Evolutionary conservation across 768 basidiomycete genomes (phyloP), one percentile per base, ranked within the genome.

Genomic region (Multifurca ochricompacta): DNA sequence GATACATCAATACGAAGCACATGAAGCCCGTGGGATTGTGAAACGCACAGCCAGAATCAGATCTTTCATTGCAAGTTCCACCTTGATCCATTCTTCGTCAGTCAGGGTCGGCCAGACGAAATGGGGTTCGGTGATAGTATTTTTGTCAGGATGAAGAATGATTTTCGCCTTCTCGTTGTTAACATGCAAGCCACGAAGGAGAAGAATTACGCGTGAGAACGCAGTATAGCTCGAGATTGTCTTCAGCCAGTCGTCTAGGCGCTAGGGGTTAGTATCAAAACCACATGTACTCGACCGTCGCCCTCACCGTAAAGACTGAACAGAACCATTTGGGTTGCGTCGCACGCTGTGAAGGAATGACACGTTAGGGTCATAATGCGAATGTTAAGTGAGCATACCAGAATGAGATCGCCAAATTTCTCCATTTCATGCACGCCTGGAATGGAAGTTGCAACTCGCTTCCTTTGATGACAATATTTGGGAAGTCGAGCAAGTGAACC

Each of bases 371-470:
- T 49, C 32, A 19, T 7, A 49, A 21, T 19, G 13, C 31, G 18
- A 16, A 18, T 35, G n/a, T 3, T 34, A 35, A 36, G 25, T 31
- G 16, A 30, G 63, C 77, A 48, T 66, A 85, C 85, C 68, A 97
- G 69, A 61, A 97, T 97, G 58, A 99, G 75, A 68, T 99, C 96
- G 73, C 96, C 96, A 62, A 99, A 98, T 71, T 98, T 97, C 79
- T 99, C 96, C 87, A 98, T 94, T 98, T 98, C 91, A 99, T 93
- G 63, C 93, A 95, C 14, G 96, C 95, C 71, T 98, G 95, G 93
- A 99, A 99, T 0, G 96, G 96, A 53, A 98, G 74, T 65, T 99
- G 96, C 44, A 99, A 75, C 69, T 99, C 96, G 61, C 90, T 93
- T 54, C 96, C 96, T 74, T 98, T 98, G 77, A 99, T 99, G 70